These are phyloP conservation scores for Cyberlindnera meyerae DNA, from an alignment of 805 yeast genomes.

Conservation along the genomic window DNA sequence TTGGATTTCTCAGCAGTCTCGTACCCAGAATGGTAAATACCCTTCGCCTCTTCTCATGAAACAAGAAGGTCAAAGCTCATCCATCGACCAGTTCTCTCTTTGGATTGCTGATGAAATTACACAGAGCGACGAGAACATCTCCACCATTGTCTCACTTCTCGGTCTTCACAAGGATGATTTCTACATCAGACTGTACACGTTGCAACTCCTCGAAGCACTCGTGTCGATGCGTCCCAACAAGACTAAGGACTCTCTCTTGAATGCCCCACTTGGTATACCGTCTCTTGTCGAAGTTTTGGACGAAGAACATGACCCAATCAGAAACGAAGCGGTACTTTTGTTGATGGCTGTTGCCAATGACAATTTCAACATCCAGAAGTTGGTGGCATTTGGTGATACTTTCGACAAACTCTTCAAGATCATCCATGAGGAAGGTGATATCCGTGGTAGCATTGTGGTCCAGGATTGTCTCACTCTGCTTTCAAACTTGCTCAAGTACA, in stretches of 20 bases:
- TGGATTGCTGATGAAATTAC: slow-evolving; percentile 96
- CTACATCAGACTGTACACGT: slow-evolving; percentile 72
- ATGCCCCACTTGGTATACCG: slow-evolving; percentile 76
- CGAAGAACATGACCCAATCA: slow-evolving; percentile 72
- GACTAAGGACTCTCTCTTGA: slow-evolving; percentile 68
- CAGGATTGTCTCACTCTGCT: slow-evolving; percentile 82
- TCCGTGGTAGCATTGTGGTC: slow-evolving; percentile 83
- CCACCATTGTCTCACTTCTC: slow-evolving; percentile 38
- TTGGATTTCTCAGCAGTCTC: slow-evolving; percentile 71
- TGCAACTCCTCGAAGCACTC: slow-evolving; percentile 81
- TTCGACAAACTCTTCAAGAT: slow-evolving; percentile 80
- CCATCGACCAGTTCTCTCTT: slow-evolving; percentile 78
- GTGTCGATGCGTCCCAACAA: slow-evolving; percentile 69
- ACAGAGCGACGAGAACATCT: slow-evolving; percentile 39
- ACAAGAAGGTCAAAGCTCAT: slow-evolving; percentile 31
- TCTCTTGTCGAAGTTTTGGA: slow-evolving; percentile 59
- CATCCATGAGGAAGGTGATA: slow-evolving; percentile 82
- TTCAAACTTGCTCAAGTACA: slow-evolving; percentile 68
- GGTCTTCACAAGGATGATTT: slow-evolving; percentile 49
- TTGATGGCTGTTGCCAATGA: slow-evolving; percentile 77
- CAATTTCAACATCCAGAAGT: slow-evolving; percentile 80
- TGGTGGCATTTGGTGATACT: slow-evolving; percentile 91
- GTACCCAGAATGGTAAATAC: slow-evolving; percentile 71
- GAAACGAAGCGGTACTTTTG: slow-evolving; percentile 84
- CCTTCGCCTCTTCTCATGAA: slow-evolving; percentile 66